Base-by-base conservation (phyloP, 768 basidiomycete genomes). In the Leccinum disarticulatum region DNA sequence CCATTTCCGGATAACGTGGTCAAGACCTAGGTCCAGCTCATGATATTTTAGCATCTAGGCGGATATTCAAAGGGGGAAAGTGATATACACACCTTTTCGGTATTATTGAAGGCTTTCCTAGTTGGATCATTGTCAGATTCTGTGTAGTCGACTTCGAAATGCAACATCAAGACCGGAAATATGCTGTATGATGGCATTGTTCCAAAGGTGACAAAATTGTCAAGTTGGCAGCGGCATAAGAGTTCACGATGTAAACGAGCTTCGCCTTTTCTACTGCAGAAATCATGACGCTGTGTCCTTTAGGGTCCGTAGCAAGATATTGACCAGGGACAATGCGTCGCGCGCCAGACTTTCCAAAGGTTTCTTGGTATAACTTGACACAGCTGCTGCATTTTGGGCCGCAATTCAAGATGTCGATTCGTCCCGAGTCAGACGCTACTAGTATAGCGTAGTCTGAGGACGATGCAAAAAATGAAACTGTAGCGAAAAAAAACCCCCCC, bases 1-100 rank as follows among this genome's bases (percentile, higher is more conserved):
- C 95, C 96, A 98, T 79, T 98, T 98, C 51, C 97, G 84, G 13
- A 98, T 96, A 63, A 99, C 97, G 69, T 99, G 97, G 67, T 99
- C 98, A 51, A 98, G 82, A 25, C 97, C 97, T 54, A 98, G 79
- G 73, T 99, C 97, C 31, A 99, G 84, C 76, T 99, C 97, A 73
- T 99, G 98, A 73, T 97, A 99, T 0, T 95, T 98, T 61, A 99
- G 78, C 87, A 97, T 88, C 95, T 94, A 64, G 2, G 62, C 65
- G 25, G 61, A 58, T 56, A 19, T 30, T 52, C 47, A 10, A 41
- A 41, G 17, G 9, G n/a, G 3, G 10, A 48, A 28, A 8, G 35
- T 52, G 28, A 41, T 19, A 38, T 47, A 71, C 82, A 57, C 64
- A 92, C 93, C 80, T 99, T 99, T 73, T 94, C 93, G 2, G 91